Evolutionary conservation across 257 asterid species (phyloP), one percentile per base, ranked within the genome.

Genomic region (Plantago ovata): DNA sequence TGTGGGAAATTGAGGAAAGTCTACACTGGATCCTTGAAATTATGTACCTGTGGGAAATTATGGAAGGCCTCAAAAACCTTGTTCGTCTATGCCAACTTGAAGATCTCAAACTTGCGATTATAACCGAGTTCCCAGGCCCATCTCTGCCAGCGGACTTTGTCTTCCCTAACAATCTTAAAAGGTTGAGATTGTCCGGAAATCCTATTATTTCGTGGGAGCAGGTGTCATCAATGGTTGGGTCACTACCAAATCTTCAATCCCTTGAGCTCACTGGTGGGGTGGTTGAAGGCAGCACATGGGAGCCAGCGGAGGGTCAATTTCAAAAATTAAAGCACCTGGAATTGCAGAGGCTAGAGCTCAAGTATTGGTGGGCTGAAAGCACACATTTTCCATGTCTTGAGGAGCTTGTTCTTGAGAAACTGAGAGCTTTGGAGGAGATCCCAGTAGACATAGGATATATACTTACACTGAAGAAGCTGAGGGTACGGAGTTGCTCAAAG

Each of bases 31-130:
- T n/a, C n/a, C n/a, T n/a, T n/a, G n/a, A n/a, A n/a, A n/a, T 5
- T 24, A 2, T 24, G 2, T 5, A 55, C 38, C 32, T 56, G 2
- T 71, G 55, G 11, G 4, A 22, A 48, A 11, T 13, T 24, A 7
- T 7, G 5, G 5, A 15, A 32, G 15, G 44, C 46, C 53, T 16
- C 52, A 7, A 11, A 52, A 15, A 21, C 38, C 58, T 71, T 49
- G 57, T 21, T 41, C 10, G 61, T 61, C 62, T 71, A n/a, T 45
- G 32, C 10, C 16, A 55, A 20, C 65, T 71, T 4, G 75, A 69
- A 47, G 5, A 24, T 2, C 32, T 24, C 32, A 52, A 13, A 1
- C 13, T 69, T 57, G 43, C 42, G 21, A 2, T 63, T 12, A 5
- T 16, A 1, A n/a, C 49, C 6, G 15, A 24, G 3, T 10, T 24